Percentiles rank a stretch among this genome's conserved stretches.
Conservation (phyloP, 208 protist genomes). For the Naegleria lovaniensis region DNA sequence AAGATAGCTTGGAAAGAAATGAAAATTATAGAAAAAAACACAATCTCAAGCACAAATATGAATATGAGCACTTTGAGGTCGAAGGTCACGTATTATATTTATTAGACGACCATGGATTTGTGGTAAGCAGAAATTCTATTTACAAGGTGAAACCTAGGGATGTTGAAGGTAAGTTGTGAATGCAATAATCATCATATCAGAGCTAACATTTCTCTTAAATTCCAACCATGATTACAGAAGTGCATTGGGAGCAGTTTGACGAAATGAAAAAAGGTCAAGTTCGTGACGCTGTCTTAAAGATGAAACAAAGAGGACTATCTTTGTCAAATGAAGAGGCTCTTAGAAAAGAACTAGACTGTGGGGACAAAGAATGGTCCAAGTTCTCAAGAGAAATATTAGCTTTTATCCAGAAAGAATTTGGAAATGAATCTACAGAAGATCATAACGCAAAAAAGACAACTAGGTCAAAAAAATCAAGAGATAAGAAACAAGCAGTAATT, state of each 20-base stretch:
- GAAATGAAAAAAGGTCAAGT: not conserved
- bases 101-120: not conserved
- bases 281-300: not conserved
- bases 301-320: not conserved
- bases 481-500: too few relatives aligned
- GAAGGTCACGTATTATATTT: conserved; percentile 15
- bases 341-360: not conserved
- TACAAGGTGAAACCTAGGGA: not conserved
- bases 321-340: not conserved
- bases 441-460: too few relatives aligned
- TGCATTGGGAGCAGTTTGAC: conserved; percentile 3
- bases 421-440: not conserved
- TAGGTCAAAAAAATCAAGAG: too few relatives aligned
- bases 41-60: not conserved
- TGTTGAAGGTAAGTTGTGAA: too few relatives aligned
- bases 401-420: not conserved
- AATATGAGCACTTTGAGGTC: not conserved
- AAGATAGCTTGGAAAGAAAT: not conserved
- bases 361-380: not conserved
- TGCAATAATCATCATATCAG: too few relatives aligned
- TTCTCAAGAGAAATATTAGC: not conserved
- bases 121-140: not conserved
- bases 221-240: not conserved
- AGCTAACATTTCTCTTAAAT: too few relatives aligned
- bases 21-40: not conserved